These are phyloP conservation scores for Trypanosoma melophagium DNA, from an alignment of 208 protist species.

Conservation along the genomic window DNA sequence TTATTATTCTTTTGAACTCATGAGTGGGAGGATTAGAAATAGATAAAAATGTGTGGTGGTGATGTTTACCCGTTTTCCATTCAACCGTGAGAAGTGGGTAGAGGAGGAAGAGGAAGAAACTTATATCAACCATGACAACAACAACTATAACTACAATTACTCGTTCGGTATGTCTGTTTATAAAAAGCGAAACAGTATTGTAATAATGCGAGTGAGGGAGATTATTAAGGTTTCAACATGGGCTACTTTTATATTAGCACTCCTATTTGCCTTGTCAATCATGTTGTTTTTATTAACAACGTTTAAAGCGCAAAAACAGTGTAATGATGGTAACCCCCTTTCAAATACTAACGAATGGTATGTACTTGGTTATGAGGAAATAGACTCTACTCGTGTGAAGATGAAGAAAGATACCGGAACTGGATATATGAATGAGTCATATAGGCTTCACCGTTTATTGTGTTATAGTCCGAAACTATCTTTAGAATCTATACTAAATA, in stretches of 20 bases:
- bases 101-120: not conserved
- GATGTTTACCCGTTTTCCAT: too few species aligned
- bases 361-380: constrained; percentile 5
- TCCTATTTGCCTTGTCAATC: constrained; percentile 21
- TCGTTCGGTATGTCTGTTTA: not conserved
- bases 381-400: not conserved
- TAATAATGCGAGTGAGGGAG: not conserved
- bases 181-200: not conserved
- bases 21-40: too few species aligned
- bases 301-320: not conserved
- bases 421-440: not conserved
- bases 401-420: not conserved
- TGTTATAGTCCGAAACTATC: constrained; percentile 5
- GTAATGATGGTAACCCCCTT: not conserved
- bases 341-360: not conserved
- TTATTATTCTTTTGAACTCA: too few species aligned
- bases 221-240: not conserved
- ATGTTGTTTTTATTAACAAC: constrained; percentile 3
- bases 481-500: not conserved
- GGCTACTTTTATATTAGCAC: not conserved
- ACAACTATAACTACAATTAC: too few species aligned
- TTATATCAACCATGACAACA: not conserved
- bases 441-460: not conserved
- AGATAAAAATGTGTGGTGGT: too few species aligned
- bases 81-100: not conserved